A percentile compares a stretch with the other conserved stretches of the same genome.
Conservation (phyloP, 306 rosid species). For the Begonia loranthoides region DNA sequence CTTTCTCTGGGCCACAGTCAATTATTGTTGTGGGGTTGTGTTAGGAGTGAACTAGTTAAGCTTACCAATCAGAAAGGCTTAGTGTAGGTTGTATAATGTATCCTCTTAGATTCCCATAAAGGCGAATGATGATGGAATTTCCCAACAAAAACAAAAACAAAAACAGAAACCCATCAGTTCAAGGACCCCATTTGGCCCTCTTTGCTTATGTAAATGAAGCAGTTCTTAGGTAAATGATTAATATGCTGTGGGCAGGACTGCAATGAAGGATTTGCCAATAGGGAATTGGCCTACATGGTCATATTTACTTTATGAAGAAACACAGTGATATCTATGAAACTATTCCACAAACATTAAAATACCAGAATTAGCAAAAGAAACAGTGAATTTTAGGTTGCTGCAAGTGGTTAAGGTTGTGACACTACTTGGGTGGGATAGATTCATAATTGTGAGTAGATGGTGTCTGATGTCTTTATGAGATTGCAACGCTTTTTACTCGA, state of each 20-base stretch:
- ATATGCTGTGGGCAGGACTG: too few relatives aligned
- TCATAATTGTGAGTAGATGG: background rate
- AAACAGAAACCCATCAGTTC: conserved; percentile 8
- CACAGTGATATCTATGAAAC: too few relatives aligned
- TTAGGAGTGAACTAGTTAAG: conserved; percentile 1
- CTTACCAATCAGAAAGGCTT: conserved; percentile 10
- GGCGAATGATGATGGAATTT: conserved; percentile 13
- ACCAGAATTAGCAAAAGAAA: background rate
- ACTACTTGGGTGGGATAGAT: background rate
- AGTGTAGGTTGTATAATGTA: conserved; percentile 2
- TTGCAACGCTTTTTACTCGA: conserved; percentile 4
- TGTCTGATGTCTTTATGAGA: background rate
- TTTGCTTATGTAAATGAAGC: too few relatives aligned
- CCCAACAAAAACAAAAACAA: conserved; percentile 6
- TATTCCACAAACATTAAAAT: too few relatives aligned
- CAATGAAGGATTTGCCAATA: too few relatives aligned
- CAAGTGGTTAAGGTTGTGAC: conserved; percentile 24
- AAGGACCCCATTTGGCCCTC: conserved; percentile 16
- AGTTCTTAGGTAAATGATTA: too few relatives aligned
- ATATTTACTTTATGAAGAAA: too few relatives aligned
- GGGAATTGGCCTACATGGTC: too few relatives aligned
- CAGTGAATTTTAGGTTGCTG: conserved; percentile 16
- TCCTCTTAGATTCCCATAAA: conserved; percentile 5
- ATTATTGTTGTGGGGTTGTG: conserved; percentile 7
- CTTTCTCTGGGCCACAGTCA: background rate